Evolutionary conservation across 2,329 filamentous ascomycete genomes (phyloP).

Genomic region (Cordyceps tenuipes): DNA sequence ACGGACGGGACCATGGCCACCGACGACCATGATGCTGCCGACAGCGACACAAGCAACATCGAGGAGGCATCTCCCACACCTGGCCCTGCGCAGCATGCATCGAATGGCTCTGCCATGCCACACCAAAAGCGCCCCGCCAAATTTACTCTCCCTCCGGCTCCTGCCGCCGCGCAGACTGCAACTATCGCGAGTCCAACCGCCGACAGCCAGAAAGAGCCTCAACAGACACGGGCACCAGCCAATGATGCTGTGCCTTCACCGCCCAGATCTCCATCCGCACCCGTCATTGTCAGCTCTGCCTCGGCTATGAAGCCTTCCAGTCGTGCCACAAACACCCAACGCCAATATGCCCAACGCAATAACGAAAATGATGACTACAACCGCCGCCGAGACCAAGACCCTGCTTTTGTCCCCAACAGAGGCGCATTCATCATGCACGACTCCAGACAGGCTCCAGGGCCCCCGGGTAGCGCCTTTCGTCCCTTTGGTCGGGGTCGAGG

Average conservation of each 20-base stretch:
- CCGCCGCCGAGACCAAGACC: slow-evolving; percentile 79
- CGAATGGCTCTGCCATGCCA: slow-evolving; percentile 35
- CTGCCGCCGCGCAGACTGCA: background rate
- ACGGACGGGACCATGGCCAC: slow-evolving; percentile 55
- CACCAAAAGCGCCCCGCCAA: slow-evolving; percentile 21
- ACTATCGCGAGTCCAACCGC: background rate
- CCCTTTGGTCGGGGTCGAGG: slow-evolving; percentile 61
- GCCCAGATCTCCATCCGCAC: slow-evolving; percentile 35
- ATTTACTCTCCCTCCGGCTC: background rate
- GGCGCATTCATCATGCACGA: slow-evolving; percentile 98
- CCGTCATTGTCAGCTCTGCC: slow-evolving; percentile 47
- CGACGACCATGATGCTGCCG: slow-evolving; percentile 52
- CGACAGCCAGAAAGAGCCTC: background rate
- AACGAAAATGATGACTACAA: slow-evolving; percentile 88
- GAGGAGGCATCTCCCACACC: slow-evolving; percentile 47
- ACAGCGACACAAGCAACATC: slow-evolving; percentile 57
- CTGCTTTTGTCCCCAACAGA: slow-evolving; percentile 86
- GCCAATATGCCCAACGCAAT: slow-evolving; percentile 34
- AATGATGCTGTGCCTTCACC: slow-evolving; percentile 22
- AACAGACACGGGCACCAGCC: slow-evolving; percentile 12
- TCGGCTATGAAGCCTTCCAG: slow-evolving; percentile 45
- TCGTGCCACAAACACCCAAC: slow-evolving; percentile 49
- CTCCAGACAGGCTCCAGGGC: slow-evolving; percentile 69
- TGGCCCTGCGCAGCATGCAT: slow-evolving; percentile 31
- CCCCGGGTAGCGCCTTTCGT: slow-evolving; percentile 68